Evolutionary conservation across 192 early-diverging fungal species (phyloP).

Genomic region (Gorgonomyces haynaldii): DNA sequence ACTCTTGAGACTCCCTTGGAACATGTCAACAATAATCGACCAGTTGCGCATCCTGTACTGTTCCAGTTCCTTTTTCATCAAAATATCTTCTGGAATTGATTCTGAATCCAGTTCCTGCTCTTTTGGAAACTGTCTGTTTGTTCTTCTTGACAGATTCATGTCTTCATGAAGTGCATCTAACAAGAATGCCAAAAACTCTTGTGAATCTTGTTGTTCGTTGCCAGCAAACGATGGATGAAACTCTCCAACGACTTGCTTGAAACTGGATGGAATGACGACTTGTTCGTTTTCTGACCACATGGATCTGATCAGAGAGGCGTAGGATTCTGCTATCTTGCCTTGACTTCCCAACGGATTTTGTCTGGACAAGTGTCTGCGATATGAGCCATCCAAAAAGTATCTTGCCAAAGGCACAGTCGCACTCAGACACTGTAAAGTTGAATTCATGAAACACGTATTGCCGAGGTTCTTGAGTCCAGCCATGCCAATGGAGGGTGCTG

Average conservation of each 20-base stretch:
- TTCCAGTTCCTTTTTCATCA: conserved; percentile 50
- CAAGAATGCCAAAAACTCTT: conserved; percentile 88
- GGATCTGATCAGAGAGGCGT: conserved; percentile 60
- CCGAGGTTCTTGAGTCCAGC: conserved; percentile 70
- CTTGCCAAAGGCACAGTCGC: conserved; percentile 49
- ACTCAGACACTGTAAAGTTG: conserved; percentile 75
- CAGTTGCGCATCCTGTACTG: conserved; percentile 61
- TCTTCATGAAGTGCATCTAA: conserved; percentile 88
- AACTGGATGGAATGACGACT: conserved; percentile 65
- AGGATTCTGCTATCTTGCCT: conserved; percentile 63
- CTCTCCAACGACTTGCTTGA: conserved; percentile 49
- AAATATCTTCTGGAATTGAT: background rate
- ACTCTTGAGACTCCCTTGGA: conserved; percentile 75
- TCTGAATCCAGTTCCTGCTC: conserved; percentile 6
- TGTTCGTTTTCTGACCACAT: conserved; percentile 76
- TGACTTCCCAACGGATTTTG: conserved; percentile 59
- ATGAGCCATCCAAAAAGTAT: conserved; percentile 36
- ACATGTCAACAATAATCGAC: conserved; percentile 77
- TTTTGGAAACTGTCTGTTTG: conserved; percentile 9
- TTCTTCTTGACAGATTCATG: conserved; percentile 54
- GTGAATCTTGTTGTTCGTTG: conserved; percentile 90
- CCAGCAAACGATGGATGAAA: conserved; percentile 76
- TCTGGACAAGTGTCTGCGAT: conserved; percentile 49
- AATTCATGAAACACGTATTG: conserved; percentile 90
- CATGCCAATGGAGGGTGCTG: too few species aligned